A percentile compares a stretch with the other conserved stretches of the same genome.
Conservation (phyloP, 2,329 filamentous ascomycete species). For the Botrytis sinoallii region DNA sequence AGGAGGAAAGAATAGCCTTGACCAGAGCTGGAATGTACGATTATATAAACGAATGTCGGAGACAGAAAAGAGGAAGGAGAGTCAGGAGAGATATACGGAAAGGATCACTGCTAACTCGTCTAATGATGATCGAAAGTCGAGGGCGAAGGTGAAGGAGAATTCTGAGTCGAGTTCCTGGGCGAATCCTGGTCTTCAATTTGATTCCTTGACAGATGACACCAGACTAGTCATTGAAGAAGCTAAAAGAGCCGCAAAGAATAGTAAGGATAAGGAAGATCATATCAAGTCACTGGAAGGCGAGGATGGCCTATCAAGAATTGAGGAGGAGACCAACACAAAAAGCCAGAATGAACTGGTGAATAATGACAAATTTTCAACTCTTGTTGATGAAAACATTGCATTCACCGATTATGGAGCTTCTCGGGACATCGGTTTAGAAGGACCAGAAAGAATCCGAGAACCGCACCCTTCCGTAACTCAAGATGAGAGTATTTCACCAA, state of each 20-base stretch:
- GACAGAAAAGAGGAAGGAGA: neutral
- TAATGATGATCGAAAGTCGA: neutral
- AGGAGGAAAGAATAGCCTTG: neutral
- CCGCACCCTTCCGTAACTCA: neutral
- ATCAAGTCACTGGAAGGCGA: neutral
- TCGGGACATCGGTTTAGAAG: neutral
- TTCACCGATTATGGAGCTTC: too few species aligned
- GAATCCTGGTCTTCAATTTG: neutral
- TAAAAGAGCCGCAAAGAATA: neutral
- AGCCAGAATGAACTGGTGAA: neutral
- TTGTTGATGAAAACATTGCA: neutral
- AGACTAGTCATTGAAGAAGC: neutral
- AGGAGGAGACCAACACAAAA: neutral
- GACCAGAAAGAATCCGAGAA: neutral
- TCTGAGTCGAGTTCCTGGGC: neutral
- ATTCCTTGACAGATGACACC: neutral
- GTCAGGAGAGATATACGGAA: neutral
- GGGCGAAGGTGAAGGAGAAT: neutral
- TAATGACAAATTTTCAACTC: neutral
- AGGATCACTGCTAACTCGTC: rapidly evolving
- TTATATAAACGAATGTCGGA: neutral
- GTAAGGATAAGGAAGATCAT: too few species aligned
- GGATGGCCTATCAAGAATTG: neutral
- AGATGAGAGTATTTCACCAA: neutral
- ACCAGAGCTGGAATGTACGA: neutral